Evolutionary conservation across 352 stramenopile species (phyloP), one percentile per base, ranked within the genome.

Genomic region (Phytophthora syringae): DNA sequence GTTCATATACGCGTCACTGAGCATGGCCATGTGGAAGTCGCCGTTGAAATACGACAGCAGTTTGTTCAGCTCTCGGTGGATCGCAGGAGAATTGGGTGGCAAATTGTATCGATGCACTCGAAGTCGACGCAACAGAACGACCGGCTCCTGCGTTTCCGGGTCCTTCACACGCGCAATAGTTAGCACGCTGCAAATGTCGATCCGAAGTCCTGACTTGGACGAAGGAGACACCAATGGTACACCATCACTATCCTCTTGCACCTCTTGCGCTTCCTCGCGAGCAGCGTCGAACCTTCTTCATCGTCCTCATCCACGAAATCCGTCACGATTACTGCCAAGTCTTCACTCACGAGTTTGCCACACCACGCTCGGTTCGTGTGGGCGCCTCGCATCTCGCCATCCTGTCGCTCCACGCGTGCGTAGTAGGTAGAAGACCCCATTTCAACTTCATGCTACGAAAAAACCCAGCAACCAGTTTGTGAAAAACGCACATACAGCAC

Each of bases 231-330:
- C 50, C 30, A 67, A 56, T 5, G 51, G 62, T 37, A 69, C 49
- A 11, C 51, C 62, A 48, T 67, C 69, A 25, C 45, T 58, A 15
- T 50, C 73, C 2, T 66, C 24, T 43, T 70, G 47, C n/a, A 45
- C 32, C 53, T 60, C 24, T 49, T 48, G 43, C 15, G 24, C 48
- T 56, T 64, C 47, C 24, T 52, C 40, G 15, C 40, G 40, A 25
- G 32, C 48, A 56, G 60, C 62, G 22, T 77, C 0, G 53, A 39
- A 2, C 22, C 52, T 58, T 76, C 67, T 16, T 76, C 47, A 12
- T 84, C 77, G 64, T 89, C 80, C 11, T 67, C 61, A 39, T 89
- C 76, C 20, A 80, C 76, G 50, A 75, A 86, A 37, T 86, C 80
- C 10, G 60, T 73, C 34, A 74, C 43, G 20, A 79, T 44, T 4